phyloP scores from a whole-genome alignment of 345 rosid genomes.

The Geranium brycei region DNA sequence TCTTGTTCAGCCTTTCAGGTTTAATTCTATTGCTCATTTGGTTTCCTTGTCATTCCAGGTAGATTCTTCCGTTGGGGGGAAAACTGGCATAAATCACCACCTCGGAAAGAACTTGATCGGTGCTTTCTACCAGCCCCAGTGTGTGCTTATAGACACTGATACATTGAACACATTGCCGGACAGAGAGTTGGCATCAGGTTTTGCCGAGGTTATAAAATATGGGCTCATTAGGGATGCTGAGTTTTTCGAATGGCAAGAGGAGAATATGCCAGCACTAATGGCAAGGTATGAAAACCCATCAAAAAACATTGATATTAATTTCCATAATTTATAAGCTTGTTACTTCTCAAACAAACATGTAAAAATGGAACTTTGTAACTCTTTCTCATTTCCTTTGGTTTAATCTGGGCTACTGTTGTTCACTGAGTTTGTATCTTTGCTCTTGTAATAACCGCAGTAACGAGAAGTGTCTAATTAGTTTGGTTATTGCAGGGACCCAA shows the following conservation, averaged over 20 bases:
- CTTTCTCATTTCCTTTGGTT: not conserved
- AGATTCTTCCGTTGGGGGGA: constrained; percentile 98
- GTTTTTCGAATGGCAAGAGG: constrained; percentile 96
- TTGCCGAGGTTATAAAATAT: constrained; percentile 89
- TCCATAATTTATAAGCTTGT: not conserved
- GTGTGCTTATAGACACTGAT: constrained; percentile 81
- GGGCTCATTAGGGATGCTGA: constrained; percentile 92
- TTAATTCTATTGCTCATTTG: not conserved
- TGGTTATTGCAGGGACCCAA: constrained; percentile 60
- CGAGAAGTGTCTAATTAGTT: not conserved
- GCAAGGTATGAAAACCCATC: constrained; percentile 40
- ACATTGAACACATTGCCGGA: constrained; percentile 80
- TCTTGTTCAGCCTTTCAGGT: not conserved
- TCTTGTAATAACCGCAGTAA: constrained; percentile 1
- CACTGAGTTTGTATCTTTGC: not conserved
- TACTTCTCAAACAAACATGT: not conserved
- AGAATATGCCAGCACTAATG: constrained; percentile 55
- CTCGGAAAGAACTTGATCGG: constrained; percentile 98
- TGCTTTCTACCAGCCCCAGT: constrained; percentile 97
- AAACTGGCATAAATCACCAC: constrained; percentile 84
- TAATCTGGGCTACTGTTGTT: constrained; percentile 1
- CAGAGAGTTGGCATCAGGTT: constrained; percentile 86
- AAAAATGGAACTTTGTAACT: not conserved
- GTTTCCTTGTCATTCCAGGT: constrained; percentile 32
- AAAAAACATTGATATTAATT: not conserved